phyloP scores from a whole-genome alignment of 768 basidiomycete genomes.

The Serendipita vermifera region DNA sequence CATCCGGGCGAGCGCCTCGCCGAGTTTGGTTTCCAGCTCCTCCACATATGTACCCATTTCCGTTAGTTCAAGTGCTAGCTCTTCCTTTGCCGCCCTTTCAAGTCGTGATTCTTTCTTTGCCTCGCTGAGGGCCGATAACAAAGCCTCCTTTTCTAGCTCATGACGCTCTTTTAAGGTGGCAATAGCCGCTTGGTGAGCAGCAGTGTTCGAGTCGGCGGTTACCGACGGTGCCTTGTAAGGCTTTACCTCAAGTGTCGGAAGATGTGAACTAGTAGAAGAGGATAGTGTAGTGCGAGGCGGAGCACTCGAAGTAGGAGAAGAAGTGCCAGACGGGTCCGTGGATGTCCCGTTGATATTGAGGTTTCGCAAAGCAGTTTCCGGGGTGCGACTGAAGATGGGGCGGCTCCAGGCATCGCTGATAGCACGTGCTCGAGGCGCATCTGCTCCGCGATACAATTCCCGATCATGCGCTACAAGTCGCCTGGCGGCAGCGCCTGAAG shows the following conservation, averaged over 20 bases:
- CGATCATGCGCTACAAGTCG: neutral
- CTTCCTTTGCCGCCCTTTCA: neutral
- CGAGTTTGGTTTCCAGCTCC: neutral
- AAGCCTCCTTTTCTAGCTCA: constrained; percentile 5
- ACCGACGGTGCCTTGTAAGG: neutral
- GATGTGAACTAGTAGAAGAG: neutral
- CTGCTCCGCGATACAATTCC: neutral
- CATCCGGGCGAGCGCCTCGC: constrained; percentile 1
- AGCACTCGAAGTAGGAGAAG: neutral
- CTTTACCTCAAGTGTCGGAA: neutral
- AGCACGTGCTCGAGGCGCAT: neutral
- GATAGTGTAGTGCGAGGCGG: neutral
- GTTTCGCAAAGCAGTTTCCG: neutral
- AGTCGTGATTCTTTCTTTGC: neutral
- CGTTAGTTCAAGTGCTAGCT: neutral
- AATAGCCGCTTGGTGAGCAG: neutral
- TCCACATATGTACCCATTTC: neutral
- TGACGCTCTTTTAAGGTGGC: neutral
- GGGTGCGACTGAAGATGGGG: neutral
- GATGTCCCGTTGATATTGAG: neutral
- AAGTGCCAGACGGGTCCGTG: neutral
- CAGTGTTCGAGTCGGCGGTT: neutral
- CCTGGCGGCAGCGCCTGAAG: neutral
- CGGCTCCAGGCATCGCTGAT: neutral
- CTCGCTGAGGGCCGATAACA: neutral